Evolutionary conservation across 2,329 filamentous ascomycete genomes (phyloP).

Genomic region (Venturia oleaginea): DNA sequence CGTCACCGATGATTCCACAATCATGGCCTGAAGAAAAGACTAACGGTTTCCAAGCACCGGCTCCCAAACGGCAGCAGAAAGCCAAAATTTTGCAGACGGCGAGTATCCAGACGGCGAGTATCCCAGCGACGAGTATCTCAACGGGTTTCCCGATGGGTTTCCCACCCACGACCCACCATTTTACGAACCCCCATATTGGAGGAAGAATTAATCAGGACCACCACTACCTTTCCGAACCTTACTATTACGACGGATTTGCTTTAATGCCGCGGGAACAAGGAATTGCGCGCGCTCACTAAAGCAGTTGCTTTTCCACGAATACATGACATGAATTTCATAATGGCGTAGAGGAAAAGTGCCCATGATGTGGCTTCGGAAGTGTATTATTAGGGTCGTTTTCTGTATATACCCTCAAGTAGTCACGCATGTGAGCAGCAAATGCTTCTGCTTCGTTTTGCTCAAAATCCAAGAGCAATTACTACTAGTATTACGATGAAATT

Average conservation of each 20-base stretch:
- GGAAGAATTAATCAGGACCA: not conserved
- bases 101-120: no score
- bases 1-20: not conserved
- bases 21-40: not conserved
- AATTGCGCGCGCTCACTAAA: not conserved
- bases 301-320: not conserved
- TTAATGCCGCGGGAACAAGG: not conserved
- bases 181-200: not conserved
- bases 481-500: not conserved
- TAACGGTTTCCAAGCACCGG: not conserved
- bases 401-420: constrained; percentile 4
- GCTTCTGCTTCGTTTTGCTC: not conserved
- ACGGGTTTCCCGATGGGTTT: not conserved
- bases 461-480: not conserved
- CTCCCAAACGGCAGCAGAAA: not conserved
- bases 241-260: not conserved
- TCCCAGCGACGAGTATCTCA: no score
- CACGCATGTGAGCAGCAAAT: not conserved
- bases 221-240: not conserved
- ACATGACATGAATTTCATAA: not conserved
- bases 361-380: not conserved
- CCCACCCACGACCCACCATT: not conserved
- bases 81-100: not conserved
- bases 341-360: not conserved
- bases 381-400: not conserved